Percentiles rank a stretch among this genome's conserved stretches.
Evolutionary conservation across 2,329 filamentous ascomycete genomes (phyloP).

Genomic region (Pestalotiopsis sp.): DNA sequence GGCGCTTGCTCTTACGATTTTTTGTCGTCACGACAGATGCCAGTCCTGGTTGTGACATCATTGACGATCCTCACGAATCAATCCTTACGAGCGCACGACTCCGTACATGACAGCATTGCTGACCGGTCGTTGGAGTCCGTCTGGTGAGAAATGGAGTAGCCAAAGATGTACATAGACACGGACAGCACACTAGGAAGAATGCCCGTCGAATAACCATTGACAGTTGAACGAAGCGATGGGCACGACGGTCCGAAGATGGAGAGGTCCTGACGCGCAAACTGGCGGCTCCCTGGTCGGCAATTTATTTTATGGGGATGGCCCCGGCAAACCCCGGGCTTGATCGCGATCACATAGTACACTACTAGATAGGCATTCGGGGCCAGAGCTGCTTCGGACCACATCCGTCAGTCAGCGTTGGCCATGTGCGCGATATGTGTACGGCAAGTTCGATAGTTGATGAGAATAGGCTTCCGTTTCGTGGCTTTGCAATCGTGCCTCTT

Average conservation of each 20-base stretch:
- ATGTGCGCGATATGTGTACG: too few relatives aligned
- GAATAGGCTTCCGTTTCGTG: not conserved
- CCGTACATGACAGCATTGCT: not conserved
- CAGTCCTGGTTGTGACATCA: not conserved
- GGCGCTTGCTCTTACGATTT: not conserved
- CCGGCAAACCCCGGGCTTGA: not conserved
- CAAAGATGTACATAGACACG: not conserved
- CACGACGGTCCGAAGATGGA: constrained; percentile 8
- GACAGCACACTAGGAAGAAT: not conserved
- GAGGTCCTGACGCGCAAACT: constrained; percentile 2
- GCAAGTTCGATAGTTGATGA: too few relatives aligned
- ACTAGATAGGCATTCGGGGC: too few relatives aligned
- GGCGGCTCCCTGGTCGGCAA: constrained; percentile 6
- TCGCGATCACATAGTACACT: not conserved
- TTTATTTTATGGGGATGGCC: not conserved
- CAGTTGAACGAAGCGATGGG: not conserved
- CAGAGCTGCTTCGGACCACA: too few relatives aligned
- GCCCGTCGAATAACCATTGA: constrained; percentile 2
- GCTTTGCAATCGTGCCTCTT: not conserved
- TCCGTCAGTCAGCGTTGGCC: too few relatives aligned
- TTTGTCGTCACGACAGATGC: not conserved
- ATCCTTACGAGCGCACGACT: not conserved
- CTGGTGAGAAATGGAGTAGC: not conserved
- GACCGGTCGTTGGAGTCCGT: not conserved
- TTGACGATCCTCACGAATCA: not conserved